A percentile compares a stretch with the other conserved stretches of the same genome.
Conservation (phyloP, 345 rosid genomes). For the Nasturtium officinale region DNA sequence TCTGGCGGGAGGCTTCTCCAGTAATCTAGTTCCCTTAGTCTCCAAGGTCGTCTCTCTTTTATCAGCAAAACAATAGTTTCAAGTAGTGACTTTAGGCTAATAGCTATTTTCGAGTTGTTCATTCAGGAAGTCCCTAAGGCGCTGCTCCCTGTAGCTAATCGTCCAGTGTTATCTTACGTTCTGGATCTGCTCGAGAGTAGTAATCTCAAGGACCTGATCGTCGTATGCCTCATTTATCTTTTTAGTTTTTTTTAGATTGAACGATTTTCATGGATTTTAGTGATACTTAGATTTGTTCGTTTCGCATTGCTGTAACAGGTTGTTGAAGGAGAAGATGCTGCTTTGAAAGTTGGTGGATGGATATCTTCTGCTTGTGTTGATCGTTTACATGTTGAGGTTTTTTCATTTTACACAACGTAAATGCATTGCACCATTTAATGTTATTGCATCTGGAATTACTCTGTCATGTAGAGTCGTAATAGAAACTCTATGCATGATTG, state of each 20-base stretch:
- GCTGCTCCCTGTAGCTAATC: slow-evolving; percentile 90
- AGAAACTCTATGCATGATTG: not conserved
- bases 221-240: slow-evolving; percentile 50
- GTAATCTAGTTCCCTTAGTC: slow-evolving; percentile 75
- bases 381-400: slow-evolving; percentile 90
- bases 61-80: not conserved
- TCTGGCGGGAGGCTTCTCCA: slow-evolving; percentile 84
- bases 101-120: slow-evolving; percentile 14
- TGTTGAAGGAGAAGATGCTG: slow-evolving; percentile 91
- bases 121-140: slow-evolving; percentile 92
- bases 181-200: slow-evolving; percentile 76
- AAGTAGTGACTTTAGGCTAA: not conserved
- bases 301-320: slow-evolving; percentile 54
- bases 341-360: slow-evolving; percentile 86
- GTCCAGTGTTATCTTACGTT: slow-evolving; percentile 82
- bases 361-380: slow-evolving; percentile 84
- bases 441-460: not conserved
- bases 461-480: not conserved
- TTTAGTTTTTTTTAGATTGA: not conserved
- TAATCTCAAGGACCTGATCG: slow-evolving; percentile 89
- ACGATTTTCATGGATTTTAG: not conserved
- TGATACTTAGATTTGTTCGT: slow-evolving; percentile 7
- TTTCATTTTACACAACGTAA: too few species aligned
- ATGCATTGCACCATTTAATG: not conserved
- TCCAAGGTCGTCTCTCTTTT: slow-evolving; percentile 58